Conservation (phyloP, 441 rosid genomes). For the Jatropha podagrica region DNA sequence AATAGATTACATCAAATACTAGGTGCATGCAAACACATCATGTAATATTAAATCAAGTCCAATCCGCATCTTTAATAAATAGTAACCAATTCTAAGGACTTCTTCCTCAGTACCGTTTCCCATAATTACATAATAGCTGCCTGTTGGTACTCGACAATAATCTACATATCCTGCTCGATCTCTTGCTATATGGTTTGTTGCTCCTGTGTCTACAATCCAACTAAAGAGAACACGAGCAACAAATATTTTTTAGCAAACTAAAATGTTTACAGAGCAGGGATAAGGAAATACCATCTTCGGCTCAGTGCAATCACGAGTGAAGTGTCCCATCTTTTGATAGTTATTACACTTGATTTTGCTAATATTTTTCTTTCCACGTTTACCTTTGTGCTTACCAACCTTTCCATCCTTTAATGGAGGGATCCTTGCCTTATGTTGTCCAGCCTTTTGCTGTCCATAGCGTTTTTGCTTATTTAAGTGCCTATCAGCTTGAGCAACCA, state of each 20-base stretch:
- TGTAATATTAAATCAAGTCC: neutral
- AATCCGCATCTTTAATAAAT: neutral
- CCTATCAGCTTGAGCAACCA: neutral
- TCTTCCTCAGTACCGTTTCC: neutral
- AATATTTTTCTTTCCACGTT: neutral
- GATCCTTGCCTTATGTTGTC: neutral
- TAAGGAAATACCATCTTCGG: neutral
- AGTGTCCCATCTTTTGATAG: neutral
- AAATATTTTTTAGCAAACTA: neutral
- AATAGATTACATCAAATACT: neutral
- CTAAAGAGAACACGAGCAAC: neutral
- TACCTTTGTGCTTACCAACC: neutral
- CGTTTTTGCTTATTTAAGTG: neutral
- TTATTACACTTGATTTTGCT: neutral
- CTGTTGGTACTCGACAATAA: neutral
- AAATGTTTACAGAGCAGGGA: neutral
- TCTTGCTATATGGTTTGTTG: neutral
- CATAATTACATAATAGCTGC: neutral
- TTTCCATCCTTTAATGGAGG: neutral
- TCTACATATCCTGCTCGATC: neutral
- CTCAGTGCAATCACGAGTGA: neutral
- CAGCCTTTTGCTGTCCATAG: neutral
- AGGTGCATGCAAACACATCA: neutral
- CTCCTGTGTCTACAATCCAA: too few relatives aligned
- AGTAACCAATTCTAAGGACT: neutral